Evolutionary conservation across 2,329 filamentous ascomycete species (phyloP), one percentile per base, ranked within the genome.

Genomic region (Chaetomium globosum): DNA sequence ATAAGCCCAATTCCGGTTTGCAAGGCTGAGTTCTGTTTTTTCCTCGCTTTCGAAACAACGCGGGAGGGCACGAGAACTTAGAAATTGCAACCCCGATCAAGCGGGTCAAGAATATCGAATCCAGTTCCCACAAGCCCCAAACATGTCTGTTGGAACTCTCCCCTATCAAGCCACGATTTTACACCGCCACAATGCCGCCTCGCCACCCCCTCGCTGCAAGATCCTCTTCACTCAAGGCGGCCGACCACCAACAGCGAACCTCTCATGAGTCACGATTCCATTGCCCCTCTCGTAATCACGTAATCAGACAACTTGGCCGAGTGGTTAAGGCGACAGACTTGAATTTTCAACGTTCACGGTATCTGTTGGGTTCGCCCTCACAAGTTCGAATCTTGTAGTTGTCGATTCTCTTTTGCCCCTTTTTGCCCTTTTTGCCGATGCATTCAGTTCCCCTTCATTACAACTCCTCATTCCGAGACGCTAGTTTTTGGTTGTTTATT

Each of bases 351-450:
- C 56, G 31, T 65, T 69, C 61, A 46, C 21, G 68, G 31, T 51
- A 70, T 70, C 68, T 70, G 66, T 68, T 70, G 65, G 65, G 65
- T 70, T 70, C 68, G 68, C 65, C 65, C 65, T 65, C 68, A 66
- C 64, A 70, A 64, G 68, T 70, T 70, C 68, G 61, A 70, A 66
- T 67, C 68, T 64, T 70, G 67, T 65, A 65, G 67, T 28, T 67
- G 68, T 63, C 68, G 68, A 30, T 63, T 31, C 19, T 43, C 12
- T 67, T 67, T 67, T 64, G 36, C 16, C n/a, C 16, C 52, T 30
- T 26, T 26, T 26, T 26, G 26, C 26, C 26, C 33, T 28, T 26
- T 53, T 33, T 28, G 10, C 28, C 39, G 1, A 43, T 54, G 19
- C 52, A 30, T 28, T 54, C 52, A 28, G 16, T 19, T 43, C 16